A percentile compares a stretch with the other conserved stretches of the same genome.
phyloP scores from a whole-genome alignment of 2,329 filamentous ascomycete genomes.

The Cladobotryum protrusum region DNA sequence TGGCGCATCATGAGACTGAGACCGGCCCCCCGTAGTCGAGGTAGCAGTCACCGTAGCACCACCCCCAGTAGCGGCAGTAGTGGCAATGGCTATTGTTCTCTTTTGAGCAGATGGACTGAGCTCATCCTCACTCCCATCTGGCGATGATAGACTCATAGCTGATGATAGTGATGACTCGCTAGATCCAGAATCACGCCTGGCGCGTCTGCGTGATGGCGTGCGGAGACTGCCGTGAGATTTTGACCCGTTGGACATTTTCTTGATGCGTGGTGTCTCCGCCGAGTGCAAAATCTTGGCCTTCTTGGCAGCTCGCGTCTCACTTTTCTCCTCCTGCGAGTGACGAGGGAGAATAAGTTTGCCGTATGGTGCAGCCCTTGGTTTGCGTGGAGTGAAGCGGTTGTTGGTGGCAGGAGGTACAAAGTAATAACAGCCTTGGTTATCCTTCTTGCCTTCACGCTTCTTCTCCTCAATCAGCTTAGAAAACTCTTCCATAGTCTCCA shows the following conservation, averaged over 20 bases:
- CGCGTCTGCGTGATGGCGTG: constrained; percentile 32
- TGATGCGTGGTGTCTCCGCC: constrained; percentile 6
- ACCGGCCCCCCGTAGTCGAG: constrained; percentile 12
- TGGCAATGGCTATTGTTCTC: constrained; percentile 16
- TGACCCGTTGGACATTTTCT: constrained; percentile 8
- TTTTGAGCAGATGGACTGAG: constrained; percentile 24
- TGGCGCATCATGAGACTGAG: constrained; percentile 31
- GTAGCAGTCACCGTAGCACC: constrained; percentile 14
- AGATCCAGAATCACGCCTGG: constrained; percentile 31
- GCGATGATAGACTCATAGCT: constrained; percentile 34
- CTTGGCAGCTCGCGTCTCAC: constrained; percentile 28
- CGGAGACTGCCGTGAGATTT: constrained; percentile 17
- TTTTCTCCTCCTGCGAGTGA: constrained; percentile 23
- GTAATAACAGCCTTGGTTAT: constrained; percentile 46
- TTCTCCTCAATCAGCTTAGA: constrained; percentile 43
- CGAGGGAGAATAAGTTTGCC: constrained; percentile 36
- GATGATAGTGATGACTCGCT: constrained; percentile 40
- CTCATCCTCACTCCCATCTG: constrained; percentile 25
- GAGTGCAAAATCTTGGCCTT: constrained; percentile 29
- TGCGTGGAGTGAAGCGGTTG: constrained; percentile 36
- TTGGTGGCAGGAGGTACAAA: constrained; percentile 45
- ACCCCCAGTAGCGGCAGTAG: constrained; percentile 12
- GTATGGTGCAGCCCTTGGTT: constrained; percentile 46
- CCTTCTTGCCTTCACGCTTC: constrained; percentile 52
- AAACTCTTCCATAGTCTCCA: constrained; percentile 46